Evolutionary conservation across 192 early-diverging fungal species (phyloP).

Genomic region (Podila minutissima): DNA sequence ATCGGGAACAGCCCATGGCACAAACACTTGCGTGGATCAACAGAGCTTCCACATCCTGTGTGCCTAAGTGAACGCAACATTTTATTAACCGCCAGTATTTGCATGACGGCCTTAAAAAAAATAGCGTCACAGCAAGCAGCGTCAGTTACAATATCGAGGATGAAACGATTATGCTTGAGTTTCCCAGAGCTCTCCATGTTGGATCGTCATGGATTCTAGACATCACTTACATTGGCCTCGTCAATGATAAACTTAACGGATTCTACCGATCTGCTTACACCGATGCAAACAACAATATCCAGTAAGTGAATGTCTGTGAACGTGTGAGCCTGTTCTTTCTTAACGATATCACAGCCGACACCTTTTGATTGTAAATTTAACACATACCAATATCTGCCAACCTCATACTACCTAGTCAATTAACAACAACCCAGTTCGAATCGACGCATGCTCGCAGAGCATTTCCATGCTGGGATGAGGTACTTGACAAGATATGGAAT

Average conservation of each 20-base stretch:
- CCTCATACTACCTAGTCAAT: conserved; percentile 57
- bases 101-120: no score
- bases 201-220: conserved; percentile 57
- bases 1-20: no score
- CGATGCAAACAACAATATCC: conserved; percentile 63
- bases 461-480: conserved; percentile 97
- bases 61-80: no score
- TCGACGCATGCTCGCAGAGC: conserved; percentile 88
- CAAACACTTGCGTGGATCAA: no score
- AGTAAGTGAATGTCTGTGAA: conserved; percentile 39
- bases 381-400: background rate
- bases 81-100: no score
- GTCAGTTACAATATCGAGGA: conserved; percentile 48
- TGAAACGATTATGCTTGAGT: conserved; percentile 53
- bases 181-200: conserved; percentile 57
- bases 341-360: background rate
- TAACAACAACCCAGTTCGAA: conserved; percentile 97
- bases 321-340: background rate
- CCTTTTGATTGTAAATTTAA: background rate
- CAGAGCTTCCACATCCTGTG: no score
- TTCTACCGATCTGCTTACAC: conserved; percentile 87
- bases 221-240: conserved; percentile 61
- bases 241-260: conserved; percentile 84
- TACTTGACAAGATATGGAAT: background rate
- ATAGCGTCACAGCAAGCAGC: conserved; percentile 43